A percentile compares a stretch with the other conserved stretches of the same genome.
phyloP scores from a whole-genome alignment of 768 basidiomycete genomes.

The Boletus sp. region DNA sequence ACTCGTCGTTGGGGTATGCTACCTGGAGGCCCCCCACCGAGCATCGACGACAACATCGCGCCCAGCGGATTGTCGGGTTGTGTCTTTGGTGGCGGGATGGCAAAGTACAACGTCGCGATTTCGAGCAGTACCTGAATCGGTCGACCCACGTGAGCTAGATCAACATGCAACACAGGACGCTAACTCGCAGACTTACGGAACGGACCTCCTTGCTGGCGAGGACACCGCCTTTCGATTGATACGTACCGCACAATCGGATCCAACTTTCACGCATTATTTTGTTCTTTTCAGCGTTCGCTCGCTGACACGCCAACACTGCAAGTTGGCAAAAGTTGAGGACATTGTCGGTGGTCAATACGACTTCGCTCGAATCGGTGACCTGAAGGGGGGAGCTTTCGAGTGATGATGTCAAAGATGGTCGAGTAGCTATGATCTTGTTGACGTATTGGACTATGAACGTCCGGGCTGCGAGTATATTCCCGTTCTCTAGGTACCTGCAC shows the following conservation, averaged over 20 bases:
- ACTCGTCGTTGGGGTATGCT: constrained; percentile 28
- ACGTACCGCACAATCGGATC: constrained; percentile 82
- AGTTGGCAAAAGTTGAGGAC: constrained; percentile 90
- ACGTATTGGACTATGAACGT: constrained; percentile 86
- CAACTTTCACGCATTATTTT: constrained; percentile 77
- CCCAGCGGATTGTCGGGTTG: constrained; percentile 79
- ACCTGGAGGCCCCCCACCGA: constrained; percentile 63
- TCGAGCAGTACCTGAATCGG: constrained; percentile 60
- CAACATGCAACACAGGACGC: neutral
- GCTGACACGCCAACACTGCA: constrained; percentile 84
- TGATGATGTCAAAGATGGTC: constrained; percentile 41
- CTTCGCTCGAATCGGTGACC: constrained; percentile 51
- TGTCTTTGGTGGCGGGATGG: constrained; percentile 73
- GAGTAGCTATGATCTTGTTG: constrained; percentile 52
- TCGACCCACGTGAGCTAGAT: neutral
- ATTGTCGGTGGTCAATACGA: constrained; percentile 71
- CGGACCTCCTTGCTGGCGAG: constrained; percentile 62
- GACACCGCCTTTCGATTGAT: constrained; percentile 68
- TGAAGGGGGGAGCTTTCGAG: constrained; percentile 45
- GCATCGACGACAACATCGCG: constrained; percentile 85
- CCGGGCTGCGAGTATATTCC: constrained; percentile 90
- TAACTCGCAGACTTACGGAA: constrained; percentile 45
- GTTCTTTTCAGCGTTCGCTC: constrained; percentile 77
- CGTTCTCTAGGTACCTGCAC: constrained; percentile 72
- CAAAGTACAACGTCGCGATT: constrained; percentile 78